Base-by-base conservation (phyloP, 768 basidiomycete genomes). In the Mrakia blollopis region DNA sequence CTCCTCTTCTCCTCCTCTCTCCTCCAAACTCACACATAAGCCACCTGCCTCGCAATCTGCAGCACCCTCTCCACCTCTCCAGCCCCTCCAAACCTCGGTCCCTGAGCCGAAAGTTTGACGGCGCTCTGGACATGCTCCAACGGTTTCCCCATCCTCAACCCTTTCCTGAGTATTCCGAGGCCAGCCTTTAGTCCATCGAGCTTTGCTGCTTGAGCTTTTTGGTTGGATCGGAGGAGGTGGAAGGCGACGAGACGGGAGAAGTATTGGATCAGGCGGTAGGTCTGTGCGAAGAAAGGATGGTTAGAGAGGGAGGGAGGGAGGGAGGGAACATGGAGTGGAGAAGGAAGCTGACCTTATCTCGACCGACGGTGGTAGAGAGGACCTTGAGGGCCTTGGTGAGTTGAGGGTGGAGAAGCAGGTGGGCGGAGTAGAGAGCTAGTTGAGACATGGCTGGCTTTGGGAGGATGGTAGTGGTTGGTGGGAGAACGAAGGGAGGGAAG, bases 141-240 rank as follows among this genome's bases (percentile, higher is more conserved):
- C 11, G 94, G 94, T 84, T 98, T 96, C 80, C 94, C 93, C 73
- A 99, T 86, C 23, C 97, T 89, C 87, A 98, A 86, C 97, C 96
- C 86, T 85, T 96, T 98, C 79, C 97, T 88, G 44, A 89, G 92
- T 16, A 88, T 88, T 6, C 89, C 94, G 32, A 99, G 88, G 81
- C 93, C 92, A 39, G 86, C 85, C 85, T 98, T 98, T 80, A 98
- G 86, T 0, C 91, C 91, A 54, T 89, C 88, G 89, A 92, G 95
- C 76, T 91, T 87, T 1, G 88, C 87, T 14, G 91, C 92, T 67
- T 91, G 87, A 47, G 74, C 67, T 62, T 79, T 72, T 32, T 44
- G 52, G 74, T 78, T 14, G 87, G 84, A 81, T 91, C 86, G 86
- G 68, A 91, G 83, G 54, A 92, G 86, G 83, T 89, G 89, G 91